Conservation (phyloP, 2,329 filamentous ascomycete species). For the Cadophora gregata region DNA sequence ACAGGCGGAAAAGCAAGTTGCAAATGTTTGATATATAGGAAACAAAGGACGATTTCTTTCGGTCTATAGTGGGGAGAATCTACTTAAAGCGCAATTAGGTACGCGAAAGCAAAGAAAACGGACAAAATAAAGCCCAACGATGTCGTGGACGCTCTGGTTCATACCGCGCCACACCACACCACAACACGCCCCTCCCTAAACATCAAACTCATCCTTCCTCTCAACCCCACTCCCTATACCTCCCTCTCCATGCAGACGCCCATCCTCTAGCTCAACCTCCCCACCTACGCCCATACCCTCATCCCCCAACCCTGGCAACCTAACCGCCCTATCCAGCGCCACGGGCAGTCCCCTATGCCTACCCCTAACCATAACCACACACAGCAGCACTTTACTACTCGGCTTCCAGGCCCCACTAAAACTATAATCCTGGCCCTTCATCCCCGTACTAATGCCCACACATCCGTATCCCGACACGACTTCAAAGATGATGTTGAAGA, state of each 20-base stretch:
- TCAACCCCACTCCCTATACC: slow-evolving; percentile 16
- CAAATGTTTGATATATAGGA: no score
- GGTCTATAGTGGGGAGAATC: no score
- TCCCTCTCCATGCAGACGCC: slow-evolving; percentile 20
- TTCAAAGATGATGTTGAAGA: slow-evolving; percentile 67
- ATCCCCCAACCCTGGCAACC: slow-evolving; percentile 45
- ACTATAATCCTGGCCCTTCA: slow-evolving; percentile 59
- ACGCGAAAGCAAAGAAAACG: no score
- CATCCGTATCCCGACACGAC: slow-evolving; percentile 64
- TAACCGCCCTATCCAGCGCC: slow-evolving; percentile 59
- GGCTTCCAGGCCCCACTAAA: slow-evolving; percentile 60
- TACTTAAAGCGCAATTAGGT: no score
- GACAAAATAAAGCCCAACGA: no score
- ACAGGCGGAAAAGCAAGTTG: no score
- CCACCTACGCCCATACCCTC: no score
- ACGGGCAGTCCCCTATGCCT: slow-evolving; percentile 62
- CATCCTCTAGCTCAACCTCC: slow-evolving; percentile 16
- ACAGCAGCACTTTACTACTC: slow-evolving; percentile 63
- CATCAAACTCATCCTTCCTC: not conserved
- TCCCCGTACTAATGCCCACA: slow-evolving; percentile 64
- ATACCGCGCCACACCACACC: no score
- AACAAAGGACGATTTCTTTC: no score
- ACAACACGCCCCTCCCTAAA: no score
- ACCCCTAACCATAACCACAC: slow-evolving; percentile 62
- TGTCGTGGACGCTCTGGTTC: no score